Conservation (phyloP, 2,329 filamentous ascomycete species). For the Akanthomyces lecanii region DNA sequence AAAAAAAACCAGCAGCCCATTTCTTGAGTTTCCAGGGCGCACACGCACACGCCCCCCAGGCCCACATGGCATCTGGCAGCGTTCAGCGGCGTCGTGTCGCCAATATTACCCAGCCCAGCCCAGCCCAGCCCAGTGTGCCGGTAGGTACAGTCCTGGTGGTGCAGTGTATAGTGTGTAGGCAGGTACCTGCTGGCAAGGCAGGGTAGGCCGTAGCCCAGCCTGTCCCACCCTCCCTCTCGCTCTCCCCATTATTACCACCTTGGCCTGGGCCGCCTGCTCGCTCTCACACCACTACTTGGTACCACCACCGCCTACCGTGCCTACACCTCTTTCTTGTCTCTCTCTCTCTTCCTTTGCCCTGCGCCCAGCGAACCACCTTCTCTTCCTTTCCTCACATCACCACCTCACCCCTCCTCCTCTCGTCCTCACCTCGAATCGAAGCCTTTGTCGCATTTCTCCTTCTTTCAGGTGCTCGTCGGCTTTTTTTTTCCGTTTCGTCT, state of each 20-base stretch:
- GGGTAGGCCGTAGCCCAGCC: too few species aligned
- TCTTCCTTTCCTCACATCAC: constrained; percentile 15
- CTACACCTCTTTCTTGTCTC: background rate
- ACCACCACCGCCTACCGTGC: background rate
- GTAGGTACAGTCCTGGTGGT: too few species aligned
- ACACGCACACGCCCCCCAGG: too few species aligned
- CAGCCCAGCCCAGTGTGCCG: too few species aligned
- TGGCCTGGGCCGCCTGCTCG: background rate
- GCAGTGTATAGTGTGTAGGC: background rate
- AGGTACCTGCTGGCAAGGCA: background rate
- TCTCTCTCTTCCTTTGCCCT: background rate
- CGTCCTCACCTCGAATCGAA: background rate
- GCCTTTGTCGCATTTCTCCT: constrained; percentile 18
- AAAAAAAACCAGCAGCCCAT: background rate
- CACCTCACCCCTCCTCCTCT: constrained; percentile 10
- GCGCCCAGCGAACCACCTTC: background rate
- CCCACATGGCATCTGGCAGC: too few species aligned
- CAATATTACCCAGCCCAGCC: background rate
- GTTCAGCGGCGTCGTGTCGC: background rate
- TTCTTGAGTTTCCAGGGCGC: too few species aligned
- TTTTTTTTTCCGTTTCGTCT: background rate
- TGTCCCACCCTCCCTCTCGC: too few species aligned
- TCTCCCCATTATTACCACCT: too few species aligned
- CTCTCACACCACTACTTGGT: background rate
- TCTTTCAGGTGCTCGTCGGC: constrained; percentile 2